phyloP scores from a whole-genome alignment of 2,329 filamentous ascomycete genomes.

The Geoglossum cookeanum region DNA sequence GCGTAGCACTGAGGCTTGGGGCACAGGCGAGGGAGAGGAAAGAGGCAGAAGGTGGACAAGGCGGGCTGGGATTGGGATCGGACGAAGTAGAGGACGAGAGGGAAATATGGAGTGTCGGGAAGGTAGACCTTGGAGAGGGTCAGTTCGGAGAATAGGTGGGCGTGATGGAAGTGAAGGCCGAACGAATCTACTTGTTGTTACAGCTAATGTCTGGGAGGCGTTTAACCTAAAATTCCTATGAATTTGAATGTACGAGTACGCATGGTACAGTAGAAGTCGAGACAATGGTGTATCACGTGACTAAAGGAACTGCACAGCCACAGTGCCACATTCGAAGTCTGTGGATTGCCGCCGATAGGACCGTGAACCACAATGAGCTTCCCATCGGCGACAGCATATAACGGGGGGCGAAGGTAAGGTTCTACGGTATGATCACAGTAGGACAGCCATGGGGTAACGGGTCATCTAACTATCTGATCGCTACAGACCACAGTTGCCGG shows the following conservation, averaged over 20 bases:
- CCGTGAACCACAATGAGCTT: too few relatives aligned
- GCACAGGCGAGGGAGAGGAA: conserved; percentile 71
- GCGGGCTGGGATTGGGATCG: conserved; percentile 66
- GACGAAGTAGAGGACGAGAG: conserved; percentile 89
- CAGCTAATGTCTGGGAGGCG: too few relatives aligned
- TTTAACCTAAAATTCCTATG: too few relatives aligned
- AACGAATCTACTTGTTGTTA: too few relatives aligned
- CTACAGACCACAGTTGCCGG: background rate
- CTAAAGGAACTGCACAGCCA: too few relatives aligned
- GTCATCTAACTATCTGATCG: background rate
- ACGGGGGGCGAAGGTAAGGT: background rate
- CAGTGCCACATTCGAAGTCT: too few relatives aligned
- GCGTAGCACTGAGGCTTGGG: conserved; percentile 70
- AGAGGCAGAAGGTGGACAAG: conserved; percentile 78
- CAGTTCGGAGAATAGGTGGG: conserved; percentile 15
- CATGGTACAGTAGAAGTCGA: too few relatives aligned
- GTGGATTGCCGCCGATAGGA: too few relatives aligned
- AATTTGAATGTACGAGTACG: too few relatives aligned
- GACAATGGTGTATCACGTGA: too few relatives aligned
- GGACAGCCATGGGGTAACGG: background rate
- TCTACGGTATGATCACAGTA: background rate
- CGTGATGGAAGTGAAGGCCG: too few relatives aligned
- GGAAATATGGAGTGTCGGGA: conserved; percentile 91
- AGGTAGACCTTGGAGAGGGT: conserved; percentile 52
- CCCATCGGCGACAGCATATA: background rate